Evolutionary conservation across 306 rosid genomes (phyloP).

Genomic region (Malus sylvestris): DNA sequence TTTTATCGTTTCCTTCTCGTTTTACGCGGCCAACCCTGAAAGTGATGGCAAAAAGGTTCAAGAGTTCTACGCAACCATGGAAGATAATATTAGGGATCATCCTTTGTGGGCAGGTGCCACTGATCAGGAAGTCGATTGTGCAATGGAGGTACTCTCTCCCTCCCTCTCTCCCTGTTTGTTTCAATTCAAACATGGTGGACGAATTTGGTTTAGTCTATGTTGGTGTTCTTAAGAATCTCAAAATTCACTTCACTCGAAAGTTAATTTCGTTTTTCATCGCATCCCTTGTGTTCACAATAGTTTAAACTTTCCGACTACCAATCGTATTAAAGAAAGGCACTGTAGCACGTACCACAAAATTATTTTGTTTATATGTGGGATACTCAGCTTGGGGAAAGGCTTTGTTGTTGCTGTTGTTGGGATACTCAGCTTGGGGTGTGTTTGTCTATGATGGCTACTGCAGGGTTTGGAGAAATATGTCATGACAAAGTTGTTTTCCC

Average conservation of each 20-base stretch:
- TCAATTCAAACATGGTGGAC: neutral
- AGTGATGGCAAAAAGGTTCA: constrained; percentile 37
- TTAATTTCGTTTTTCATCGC: neutral
- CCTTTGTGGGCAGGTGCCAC: constrained; percentile 60
- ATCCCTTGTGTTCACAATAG: neutral
- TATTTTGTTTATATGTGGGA: neutral
- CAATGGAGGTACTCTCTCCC: constrained; percentile 44
- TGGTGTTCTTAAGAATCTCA: neutral
- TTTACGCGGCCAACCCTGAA: constrained; percentile 33
- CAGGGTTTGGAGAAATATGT: constrained; percentile 72
- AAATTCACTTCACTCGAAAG: neutral
- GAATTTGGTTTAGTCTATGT: neutral
- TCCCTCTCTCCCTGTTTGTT: neutral
- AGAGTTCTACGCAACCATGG: constrained; percentile 39
- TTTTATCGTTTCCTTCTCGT: constrained; percentile 43
- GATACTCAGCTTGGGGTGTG: neutral
- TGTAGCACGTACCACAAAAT: neutral
- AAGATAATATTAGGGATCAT: constrained; percentile 40
- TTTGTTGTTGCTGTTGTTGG: neutral
- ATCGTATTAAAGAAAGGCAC: neutral
- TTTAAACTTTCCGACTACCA: neutral
- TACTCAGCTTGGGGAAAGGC: neutral
- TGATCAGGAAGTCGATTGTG: constrained; percentile 50
- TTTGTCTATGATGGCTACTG: neutral
- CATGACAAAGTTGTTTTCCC: constrained; percentile 60